Evolutionary conservation across 1,139 yeast species (phyloP), one percentile per base, ranked within the genome.

Genomic region (Debaryomyces nepalensis): DNA sequence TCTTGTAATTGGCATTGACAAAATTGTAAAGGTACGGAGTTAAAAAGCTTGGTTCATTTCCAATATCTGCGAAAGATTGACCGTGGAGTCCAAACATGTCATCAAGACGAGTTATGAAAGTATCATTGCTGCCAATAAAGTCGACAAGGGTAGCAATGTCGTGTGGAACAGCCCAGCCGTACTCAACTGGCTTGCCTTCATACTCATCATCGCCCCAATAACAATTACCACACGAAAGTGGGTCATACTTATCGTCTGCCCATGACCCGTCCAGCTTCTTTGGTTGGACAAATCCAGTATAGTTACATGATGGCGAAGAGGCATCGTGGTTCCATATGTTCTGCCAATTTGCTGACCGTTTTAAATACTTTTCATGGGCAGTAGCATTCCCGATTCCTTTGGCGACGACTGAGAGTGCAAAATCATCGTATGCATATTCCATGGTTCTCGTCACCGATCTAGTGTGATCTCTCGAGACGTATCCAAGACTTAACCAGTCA

Each of bases 371-470:
- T 11, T 57, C 46, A 44, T 59, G 52, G 20, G 59, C 65, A 3
- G 49, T 46, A 4, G 44, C 22, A 15, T 54, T 49, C 4, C 63
- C 63, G 26, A 68, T 49, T 1, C 68, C 70, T 29, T 57, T 43
- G 6, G 74, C 72, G 10, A 67, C 68, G 19, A 63, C 67, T 8
- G 64, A 54, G 16, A 69, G 47, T 1, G 68, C 68, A 51, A 54
- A 69, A 45, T 68, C 74, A 46, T 69, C 64, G 49, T 68, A 68
- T 2, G 72, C 53, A 45, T 66, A 69, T 41, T 69, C 74, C 53
- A 69, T 55, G 0, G 73, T 68, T 49, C 73, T 55, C 5, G 70
- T 63, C 7, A 68, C 63, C 12, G 66, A 58, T 26, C 73, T 52
- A 4, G 70, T 62, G 37, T 54, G 62, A 22, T 57, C 55, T 18